Percentiles rank a stretch among this genome's conserved stretches.
Evolutionary conservation across 2,329 filamentous ascomycete species (phyloP).

Genomic region (Nothophaeocryptopus gaeumannii): DNA sequence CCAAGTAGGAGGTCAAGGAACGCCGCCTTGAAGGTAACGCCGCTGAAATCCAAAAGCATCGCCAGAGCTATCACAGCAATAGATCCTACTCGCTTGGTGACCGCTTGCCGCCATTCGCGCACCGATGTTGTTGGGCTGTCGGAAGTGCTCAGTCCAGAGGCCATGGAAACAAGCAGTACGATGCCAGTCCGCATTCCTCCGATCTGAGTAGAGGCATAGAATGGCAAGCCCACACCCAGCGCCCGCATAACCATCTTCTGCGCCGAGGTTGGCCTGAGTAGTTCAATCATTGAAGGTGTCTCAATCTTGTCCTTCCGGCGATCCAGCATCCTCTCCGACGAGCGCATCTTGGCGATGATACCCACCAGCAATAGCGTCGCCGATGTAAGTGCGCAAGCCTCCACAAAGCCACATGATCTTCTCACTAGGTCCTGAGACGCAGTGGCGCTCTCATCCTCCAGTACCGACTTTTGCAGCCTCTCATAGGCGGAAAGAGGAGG

Average conservation of each 20-base stretch:
- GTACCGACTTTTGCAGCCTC: conserved; percentile 28
- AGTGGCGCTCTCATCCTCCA: conserved; percentile 17
- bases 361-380: conserved; percentile 47
- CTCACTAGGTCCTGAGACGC: conserved; percentile 7
- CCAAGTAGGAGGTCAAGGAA: conserved; percentile 40
- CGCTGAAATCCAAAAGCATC: conserved; percentile 35
- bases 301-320: conserved; percentile 29
- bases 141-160: conserved; percentile 43
- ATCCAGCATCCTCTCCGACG: conserved; percentile 31
- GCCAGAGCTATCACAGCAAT: conserved; percentile 36
- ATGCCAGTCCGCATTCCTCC: conserved; percentile 55
- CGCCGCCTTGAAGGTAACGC: conserved; percentile 30
- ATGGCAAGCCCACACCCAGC: conserved; percentile 44
- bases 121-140: conserved; percentile 19
- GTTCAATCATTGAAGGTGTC: conserved; percentile 8
- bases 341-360: conserved; percentile 36
- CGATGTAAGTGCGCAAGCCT: conserved; percentile 47
- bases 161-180: conserved; percentile 47
- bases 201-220: conserved; percentile 56
- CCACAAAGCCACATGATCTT: conserved; percentile 35
- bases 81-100: conserved; percentile 39
- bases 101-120: conserved; percentile 33
- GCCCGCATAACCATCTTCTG: conserved; percentile 24
- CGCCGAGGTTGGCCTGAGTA: conserved; percentile 16
- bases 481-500: conserved; percentile 33